Evolutionary conservation across 805 yeast species (phyloP).

Genomic region (Schizosaccharomyces osmophilus): DNA sequence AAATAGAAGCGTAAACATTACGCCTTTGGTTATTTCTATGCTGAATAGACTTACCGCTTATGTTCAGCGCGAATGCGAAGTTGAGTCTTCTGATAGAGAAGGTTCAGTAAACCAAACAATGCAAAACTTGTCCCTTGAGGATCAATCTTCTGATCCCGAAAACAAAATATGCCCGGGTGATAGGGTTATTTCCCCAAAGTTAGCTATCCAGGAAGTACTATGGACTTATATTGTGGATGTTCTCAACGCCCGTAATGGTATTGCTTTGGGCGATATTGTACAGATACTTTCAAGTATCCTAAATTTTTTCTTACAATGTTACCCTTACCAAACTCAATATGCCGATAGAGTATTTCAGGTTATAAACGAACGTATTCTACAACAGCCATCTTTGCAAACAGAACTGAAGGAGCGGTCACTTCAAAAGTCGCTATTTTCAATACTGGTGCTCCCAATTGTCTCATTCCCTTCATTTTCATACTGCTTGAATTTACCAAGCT

Average conservation of each 20-base stretch:
- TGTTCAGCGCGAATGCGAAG: constrained; percentile 19
- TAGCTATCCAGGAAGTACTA: constrained; percentile 33
- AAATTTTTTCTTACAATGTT: constrained; percentile 38
- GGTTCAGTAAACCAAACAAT: constrained; percentile 8
- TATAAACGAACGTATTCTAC: constrained; percentile 2
- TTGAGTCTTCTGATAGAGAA: constrained; percentile 3
- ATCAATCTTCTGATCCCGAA: constrained; percentile 3
- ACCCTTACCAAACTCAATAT: constrained; percentile 34
- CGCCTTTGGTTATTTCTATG: constrained; percentile 41
- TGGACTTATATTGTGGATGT: constrained; percentile 39
- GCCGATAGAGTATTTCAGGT: constrained; percentile 37
- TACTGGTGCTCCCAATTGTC: constrained; percentile 1
- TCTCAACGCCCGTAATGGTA: constrained; percentile 32
- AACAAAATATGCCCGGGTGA: constrained; percentile 4
- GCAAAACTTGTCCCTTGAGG: constrained; percentile 4
- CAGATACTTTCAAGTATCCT: constrained; percentile 41
- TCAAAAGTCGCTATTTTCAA: constrained; percentile 13
- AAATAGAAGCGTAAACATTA: constrained; percentile 44
- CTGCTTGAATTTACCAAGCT: neutral
- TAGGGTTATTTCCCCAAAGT: constrained; percentile 4
- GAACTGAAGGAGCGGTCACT: neutral
- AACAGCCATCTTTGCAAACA: neutral
- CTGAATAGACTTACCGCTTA: constrained; percentile 41
- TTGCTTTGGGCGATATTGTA: constrained; percentile 43
- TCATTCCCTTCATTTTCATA: constrained; percentile 1